Percentiles rank a stretch among this genome's conserved stretches.
Evolutionary conservation across 2,329 filamentous ascomycete species (phyloP).

Genomic region (Catunica adiposa): DNA sequence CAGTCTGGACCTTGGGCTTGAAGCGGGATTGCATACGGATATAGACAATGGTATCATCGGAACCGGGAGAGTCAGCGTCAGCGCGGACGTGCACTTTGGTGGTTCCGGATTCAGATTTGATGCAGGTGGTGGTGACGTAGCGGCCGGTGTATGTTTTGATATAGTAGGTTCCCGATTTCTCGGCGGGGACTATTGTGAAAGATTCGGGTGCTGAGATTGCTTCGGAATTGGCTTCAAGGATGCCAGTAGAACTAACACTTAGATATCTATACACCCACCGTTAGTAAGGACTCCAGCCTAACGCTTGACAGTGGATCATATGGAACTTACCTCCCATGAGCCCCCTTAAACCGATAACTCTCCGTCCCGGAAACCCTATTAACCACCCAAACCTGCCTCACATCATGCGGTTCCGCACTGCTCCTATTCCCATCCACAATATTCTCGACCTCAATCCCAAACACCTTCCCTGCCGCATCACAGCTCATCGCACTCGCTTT

Average conservation of each 20-base stretch:
- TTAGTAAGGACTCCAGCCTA: no score
- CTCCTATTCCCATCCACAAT: conserved; percentile 64
- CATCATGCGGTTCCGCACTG: conserved; percentile 90
- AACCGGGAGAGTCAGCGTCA: conserved; percentile 51
- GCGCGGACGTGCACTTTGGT: conserved; percentile 52
- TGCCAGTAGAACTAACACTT: conserved; percentile 67
- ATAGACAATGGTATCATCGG: conserved; percentile 55
- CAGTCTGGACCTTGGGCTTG: conserved; percentile 59
- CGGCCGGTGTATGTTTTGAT: conserved; percentile 57
- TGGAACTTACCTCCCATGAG: conserved; percentile 57
- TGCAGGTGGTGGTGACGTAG: conserved; percentile 43
- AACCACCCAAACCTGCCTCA: conserved; percentile 88
- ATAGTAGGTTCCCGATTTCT: conserved; percentile 53
- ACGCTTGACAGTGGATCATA: no score
- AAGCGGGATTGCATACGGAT: conserved; percentile 92
- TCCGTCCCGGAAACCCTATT: conserved; percentile 71
- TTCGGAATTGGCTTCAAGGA: conserved; percentile 59
- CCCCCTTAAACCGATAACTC: conserved; percentile 69
- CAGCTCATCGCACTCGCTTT: conserved; percentile 62
- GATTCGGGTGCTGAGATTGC: conserved; percentile 74
- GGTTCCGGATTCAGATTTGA: conserved; percentile 35
- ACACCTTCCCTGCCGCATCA: conserved; percentile 76
- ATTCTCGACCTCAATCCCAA: conserved; percentile 68
- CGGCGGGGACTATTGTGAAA: conserved; percentile 44
- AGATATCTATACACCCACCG: conserved; percentile 45